Evolutionary conservation across 2,329 filamentous ascomycete genomes (phyloP), one percentile per base, ranked within the genome.

Genomic region (Colletotrichum endophyticum): DNA sequence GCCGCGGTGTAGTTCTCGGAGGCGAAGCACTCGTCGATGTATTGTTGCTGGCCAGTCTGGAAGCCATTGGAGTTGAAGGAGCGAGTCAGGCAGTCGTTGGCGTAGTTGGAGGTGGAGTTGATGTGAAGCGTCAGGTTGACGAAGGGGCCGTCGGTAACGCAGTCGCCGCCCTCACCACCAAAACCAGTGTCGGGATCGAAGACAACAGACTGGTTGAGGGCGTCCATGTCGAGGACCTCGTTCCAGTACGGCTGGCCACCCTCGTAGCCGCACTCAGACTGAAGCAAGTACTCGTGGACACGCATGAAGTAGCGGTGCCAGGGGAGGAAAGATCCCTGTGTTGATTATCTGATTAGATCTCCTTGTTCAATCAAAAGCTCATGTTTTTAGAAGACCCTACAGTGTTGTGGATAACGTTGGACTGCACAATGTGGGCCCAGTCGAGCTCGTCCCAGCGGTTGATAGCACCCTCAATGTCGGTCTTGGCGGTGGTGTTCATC

Each of bases 271-370:
- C 82, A 83, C 61, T 82, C 79, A 12, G 75, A 67, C 9, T 81
- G 78, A 12, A 84, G 78, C 4, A 80, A 74, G 7, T 49, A 70
- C 72, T 83, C 83, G 61, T 83, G 82, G 9, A 81, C 79, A n/a
- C 78, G 64, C 78, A 84, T 73, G 49, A 81, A 77, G n/a, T 80
- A 78, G 19, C 82, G 75, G 67, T 83, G 83, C 74, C 79, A 84
- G 7, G 82, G 82, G 7, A 84, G 79, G 70, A 84, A 84, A 2
- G 78, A 72, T 25, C 80, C 81, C 78, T 80, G 34, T 19, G 32
- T 39, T 64, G 25, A 22, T 62, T 62, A n/a, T 49, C 30, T 19
- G 34, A 36, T 49, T 16, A 44, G 7, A n/a, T 34, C 13, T 36
- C 12, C 34, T 64, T 6, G 15, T 32, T 28, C 28, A 8, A 22